Conservation (phyloP, 139 green algal species). For the Volvox africanus region DNA sequence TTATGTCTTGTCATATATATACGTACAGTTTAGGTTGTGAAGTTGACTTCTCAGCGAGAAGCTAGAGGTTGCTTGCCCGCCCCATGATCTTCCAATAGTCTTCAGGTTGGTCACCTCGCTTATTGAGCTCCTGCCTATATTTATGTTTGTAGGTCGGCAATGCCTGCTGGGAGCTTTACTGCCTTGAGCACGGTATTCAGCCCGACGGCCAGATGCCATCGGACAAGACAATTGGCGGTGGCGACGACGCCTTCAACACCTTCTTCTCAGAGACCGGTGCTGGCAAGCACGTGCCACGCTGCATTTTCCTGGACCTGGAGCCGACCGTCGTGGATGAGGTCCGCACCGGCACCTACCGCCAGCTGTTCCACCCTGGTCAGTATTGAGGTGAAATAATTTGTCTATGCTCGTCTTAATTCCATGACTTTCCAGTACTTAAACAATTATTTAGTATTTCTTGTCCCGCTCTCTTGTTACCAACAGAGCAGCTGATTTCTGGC, state of each 20-base stretch:
- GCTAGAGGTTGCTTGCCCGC: no score
- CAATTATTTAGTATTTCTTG: no score
- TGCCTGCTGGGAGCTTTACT: constrained; percentile 99
- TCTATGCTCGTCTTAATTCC: no score
- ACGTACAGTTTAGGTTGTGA: no score
- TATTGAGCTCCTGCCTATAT: neutral
- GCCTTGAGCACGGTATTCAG: constrained; percentile 98
- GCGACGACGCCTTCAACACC: constrained; percentile 96
- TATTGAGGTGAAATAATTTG: no score
- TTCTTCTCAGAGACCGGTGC: constrained; percentile 97
- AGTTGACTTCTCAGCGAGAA: no score
- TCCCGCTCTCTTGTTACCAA: neutral
- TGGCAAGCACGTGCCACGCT: constrained; percentile 93
- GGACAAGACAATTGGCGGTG: constrained; percentile 94
- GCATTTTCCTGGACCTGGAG: constrained; percentile 97
- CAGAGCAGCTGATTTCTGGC: constrained; percentile 97
- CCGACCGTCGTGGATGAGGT: constrained; percentile 97
- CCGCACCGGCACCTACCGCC: constrained; percentile 94
- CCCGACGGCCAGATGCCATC: constrained; percentile 96
- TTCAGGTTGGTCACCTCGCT: no score
- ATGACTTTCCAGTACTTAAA: no score
- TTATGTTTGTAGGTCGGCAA: constrained; percentile 89
- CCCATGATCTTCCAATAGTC: no score
- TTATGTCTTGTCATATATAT: no score
- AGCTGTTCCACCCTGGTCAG: constrained; percentile 95